Conservation (phyloP, 148 eudicot genomes). For the Fagopyrum homotropicum region DNA sequence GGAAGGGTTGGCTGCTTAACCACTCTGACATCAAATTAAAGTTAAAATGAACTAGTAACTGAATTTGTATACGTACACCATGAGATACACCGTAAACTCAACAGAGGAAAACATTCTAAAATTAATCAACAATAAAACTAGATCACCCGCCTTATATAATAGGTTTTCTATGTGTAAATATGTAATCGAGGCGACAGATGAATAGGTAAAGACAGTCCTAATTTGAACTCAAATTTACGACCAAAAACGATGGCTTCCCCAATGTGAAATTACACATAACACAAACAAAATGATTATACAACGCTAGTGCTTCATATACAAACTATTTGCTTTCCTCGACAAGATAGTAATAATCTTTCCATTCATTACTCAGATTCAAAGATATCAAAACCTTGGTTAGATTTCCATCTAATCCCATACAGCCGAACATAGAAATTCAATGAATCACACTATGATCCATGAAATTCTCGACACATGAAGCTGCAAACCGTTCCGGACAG, state of each 20-base stretch:
- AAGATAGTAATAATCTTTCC: neutral
- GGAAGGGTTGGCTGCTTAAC: too few species aligned
- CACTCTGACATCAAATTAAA: too few species aligned
- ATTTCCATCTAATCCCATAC: slow-evolving; percentile 12
- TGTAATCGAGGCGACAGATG: too few species aligned
- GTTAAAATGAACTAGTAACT: too few species aligned
- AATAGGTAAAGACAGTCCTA: too few species aligned
- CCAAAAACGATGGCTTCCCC: neutral
- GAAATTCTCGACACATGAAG: neutral
- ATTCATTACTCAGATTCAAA: neutral
- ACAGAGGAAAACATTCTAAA: too few species aligned
- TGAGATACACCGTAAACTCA: too few species aligned
- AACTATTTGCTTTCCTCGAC: neutral
- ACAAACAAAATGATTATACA: slow-evolving; percentile 6
- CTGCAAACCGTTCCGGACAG: neutral
- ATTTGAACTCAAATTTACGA: neutral
- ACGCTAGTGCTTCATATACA: neutral
- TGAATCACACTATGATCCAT: slow-evolving; percentile 2
- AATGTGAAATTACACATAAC: neutral
- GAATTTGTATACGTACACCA: too few species aligned
- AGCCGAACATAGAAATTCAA: slow-evolving; percentile 4
- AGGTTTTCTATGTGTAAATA: too few species aligned
- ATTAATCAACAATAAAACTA: too few species aligned
- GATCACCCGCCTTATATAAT: too few species aligned
- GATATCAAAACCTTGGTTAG: slow-evolving; percentile 12